Base-by-base conservation (phyloP, 2,329 filamentous ascomycete species). In the Berkeleyomyces basicola region DNA sequence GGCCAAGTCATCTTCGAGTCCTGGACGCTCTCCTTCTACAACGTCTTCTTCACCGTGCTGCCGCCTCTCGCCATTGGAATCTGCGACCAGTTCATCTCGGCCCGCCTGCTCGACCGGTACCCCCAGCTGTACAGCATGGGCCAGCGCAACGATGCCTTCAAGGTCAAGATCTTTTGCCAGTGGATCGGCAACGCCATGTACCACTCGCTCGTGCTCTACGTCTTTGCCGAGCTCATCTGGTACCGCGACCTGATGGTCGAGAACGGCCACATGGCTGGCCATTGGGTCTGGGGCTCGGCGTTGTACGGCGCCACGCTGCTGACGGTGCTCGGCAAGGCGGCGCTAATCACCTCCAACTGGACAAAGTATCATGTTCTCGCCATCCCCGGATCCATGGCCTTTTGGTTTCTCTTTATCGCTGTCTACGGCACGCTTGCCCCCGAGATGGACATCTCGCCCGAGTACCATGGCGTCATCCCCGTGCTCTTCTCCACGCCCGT, bases 1-100 rank as follows among this genome's bases (percentile, higher is more conserved):
- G 93, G 93, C 60, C 87, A 96, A 72, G 90, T 97, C 71, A 97
- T 99, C 71, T 97, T 91, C 80, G 93, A 99, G 75, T 97, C 93
- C 7, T 99, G 95, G 95, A 96, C 91, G 0, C 78, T 99, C n/a
- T 96, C 92, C 6, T 95, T 97, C 76, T 99, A 96, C 80, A 99
- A 99, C 77, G 90, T 99, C 72, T 87, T 99, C 72, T 99, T 95
- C 77, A 99, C 93, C 0, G 87, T 95, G 23, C 78, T 96, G 16
- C 93, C 93, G 14, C 93, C 93, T 0, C 86, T 99, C 65, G 92
- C 90, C 1, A 86, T 99, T 70, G 93, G 93, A 68, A 95, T 99
- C 67, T 89, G 96, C 67, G 95, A 99, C 72, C 95, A 99, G 72
- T 97, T 95, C 74, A 90, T 99, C 70, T 96, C 90, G 49, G 93